phyloP scores from a whole-genome alignment of 2,329 filamentous ascomycete species.

The Achaetomium macrosporum region DNA sequence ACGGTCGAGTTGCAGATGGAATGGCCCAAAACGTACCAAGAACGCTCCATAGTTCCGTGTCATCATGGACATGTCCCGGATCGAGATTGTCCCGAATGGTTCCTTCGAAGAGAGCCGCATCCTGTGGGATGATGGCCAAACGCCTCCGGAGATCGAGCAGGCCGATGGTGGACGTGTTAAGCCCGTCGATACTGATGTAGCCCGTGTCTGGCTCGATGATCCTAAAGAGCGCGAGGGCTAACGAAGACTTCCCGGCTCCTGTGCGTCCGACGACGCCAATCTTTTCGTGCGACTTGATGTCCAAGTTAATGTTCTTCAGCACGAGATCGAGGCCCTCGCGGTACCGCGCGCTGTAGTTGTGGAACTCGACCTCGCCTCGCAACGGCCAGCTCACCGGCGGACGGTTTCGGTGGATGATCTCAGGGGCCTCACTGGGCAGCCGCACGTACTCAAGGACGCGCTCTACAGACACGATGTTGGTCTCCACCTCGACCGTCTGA shows the following conservation, averaged over 20 bases:
- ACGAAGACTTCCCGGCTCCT: slow-evolving; percentile 89
- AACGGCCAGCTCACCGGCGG: slow-evolving; percentile 89
- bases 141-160: slow-evolving; percentile 81
- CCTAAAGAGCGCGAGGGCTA: slow-evolving; percentile 88
- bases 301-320: slow-evolving; percentile 83
- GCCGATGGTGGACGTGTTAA: slow-evolving; percentile 88
- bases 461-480: slow-evolving; percentile 99
- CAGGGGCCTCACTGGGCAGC: slow-evolving; percentile 87
- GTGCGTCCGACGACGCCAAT: slow-evolving; percentile 96
- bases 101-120: slow-evolving; percentile 77
- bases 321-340: slow-evolving; percentile 85
- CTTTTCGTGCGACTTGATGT: slow-evolving; percentile 95
- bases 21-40: slow-evolving; percentile 57
- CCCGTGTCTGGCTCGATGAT: slow-evolving; percentile 86
- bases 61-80: slow-evolving; percentile 89
- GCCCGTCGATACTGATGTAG: slow-evolving; percentile 78
- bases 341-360: slow-evolving; percentile 92
- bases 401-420: slow-evolving; percentile 81
- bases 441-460: slow-evolving; percentile 92
- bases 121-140: slow-evolving; percentile 94
- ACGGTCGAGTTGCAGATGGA: slow-evolving; percentile 6
- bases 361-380: slow-evolving; percentile 80
- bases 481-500: slow-evolving; percentile 98
- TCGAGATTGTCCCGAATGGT: slow-evolving; percentile 87
- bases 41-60: slow-evolving; percentile 95